Base-by-base conservation (phyloP, 257 asterid genomes). In the Haberlea rhodopensis region DNA sequence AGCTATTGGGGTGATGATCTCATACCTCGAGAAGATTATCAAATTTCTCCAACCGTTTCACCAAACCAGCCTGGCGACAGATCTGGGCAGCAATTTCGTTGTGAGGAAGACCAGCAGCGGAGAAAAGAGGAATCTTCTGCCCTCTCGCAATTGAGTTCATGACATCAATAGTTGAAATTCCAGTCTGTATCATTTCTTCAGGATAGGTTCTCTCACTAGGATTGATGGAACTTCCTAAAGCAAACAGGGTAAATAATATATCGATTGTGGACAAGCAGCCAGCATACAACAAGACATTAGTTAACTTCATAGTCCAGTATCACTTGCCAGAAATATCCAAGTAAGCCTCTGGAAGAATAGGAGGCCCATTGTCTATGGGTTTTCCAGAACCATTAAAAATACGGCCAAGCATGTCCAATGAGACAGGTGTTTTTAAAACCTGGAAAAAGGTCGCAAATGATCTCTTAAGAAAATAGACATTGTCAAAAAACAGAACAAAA, bases 171-270 rank as follows among this genome's bases (percentile, higher is more conserved):
- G 98, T 91, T 66, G 98, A 91, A 78, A 91, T 91, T 70, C 98
- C 98, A 4, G 98, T 88, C 81, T 91, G 98, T 63, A 91, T 91
- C 98, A 91, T 91, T 80, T 91, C 98, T 74, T 91, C 96, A 11
- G 96, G 98, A 85, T 88, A 91, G 70, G 96, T 88, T 79, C 98
- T 89, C 89, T 91, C 98, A 76, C 98, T 91, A 75, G 98, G 98
- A 81, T 91, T 91, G 76, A 91, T 91, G 43, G 98, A 91, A 86
- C 98, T 91, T 66, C 98, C 98, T 91, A 78, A 71, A 69, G 60
- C 65, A 71, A 74, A 58, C 69, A 61, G 53, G 69, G 54, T n/a
- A 31, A 57, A 56, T n/a, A 63, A 43, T 24, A 76, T 55, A 69
- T 71, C n/a, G n/a, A n/a, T 66, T 22, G 8, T 5, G 58, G 51